Percentiles rank a stretch among this genome's conserved stretches.
Conservation (phyloP, 257 asterid species). For the Coffea canephora region DNA sequence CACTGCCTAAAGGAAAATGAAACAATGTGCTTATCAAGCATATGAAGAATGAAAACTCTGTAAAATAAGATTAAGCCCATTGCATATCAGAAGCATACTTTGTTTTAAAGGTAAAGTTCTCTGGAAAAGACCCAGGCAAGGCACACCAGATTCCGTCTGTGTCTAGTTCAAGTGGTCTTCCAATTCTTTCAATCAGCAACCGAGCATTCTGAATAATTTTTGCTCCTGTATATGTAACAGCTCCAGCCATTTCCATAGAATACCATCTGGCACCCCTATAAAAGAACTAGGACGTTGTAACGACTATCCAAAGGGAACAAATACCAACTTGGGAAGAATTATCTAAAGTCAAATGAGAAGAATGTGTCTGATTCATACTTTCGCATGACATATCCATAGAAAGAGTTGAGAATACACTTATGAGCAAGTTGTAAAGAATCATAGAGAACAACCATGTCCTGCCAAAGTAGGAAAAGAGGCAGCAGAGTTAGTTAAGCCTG, state of each 20-base stretch:
- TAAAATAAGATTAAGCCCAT: conserved; percentile 3
- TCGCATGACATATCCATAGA: conserved; percentile 99
- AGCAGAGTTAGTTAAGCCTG: not conserved
- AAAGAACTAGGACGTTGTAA: conserved; percentile 19
- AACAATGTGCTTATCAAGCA: not conserved
- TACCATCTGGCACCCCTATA: conserved; percentile 99
- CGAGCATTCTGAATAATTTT: conserved; percentile 99
- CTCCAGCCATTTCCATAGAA: conserved; percentile 99
- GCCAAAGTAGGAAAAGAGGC: conserved; percentile 31
- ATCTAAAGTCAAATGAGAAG: conserved; percentile 17
- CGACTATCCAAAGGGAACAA: conserved; percentile 15
- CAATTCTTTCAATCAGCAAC: conserved; percentile 88
- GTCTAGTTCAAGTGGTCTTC: conserved; percentile 97
- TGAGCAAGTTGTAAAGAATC: conserved; percentile 99
- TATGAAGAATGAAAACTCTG: conserved; percentile 1
- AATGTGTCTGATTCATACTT: conserved; percentile 50
- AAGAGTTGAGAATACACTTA: conserved; percentile 97
- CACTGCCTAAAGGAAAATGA: not conserved
- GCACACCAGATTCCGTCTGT: conserved; percentile 99
- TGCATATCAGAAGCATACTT: conserved; percentile 43
- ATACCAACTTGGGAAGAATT: conserved; percentile 5
- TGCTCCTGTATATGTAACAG: conserved; percentile 96
- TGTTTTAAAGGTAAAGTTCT: conserved; percentile 89
- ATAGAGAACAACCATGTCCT: conserved; percentile 93
- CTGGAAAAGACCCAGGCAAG: conserved; percentile 93